Base-by-base conservation (phyloP, 495 filamentous ascomycete genomes). In the Aspergillus asperescens region DNA sequence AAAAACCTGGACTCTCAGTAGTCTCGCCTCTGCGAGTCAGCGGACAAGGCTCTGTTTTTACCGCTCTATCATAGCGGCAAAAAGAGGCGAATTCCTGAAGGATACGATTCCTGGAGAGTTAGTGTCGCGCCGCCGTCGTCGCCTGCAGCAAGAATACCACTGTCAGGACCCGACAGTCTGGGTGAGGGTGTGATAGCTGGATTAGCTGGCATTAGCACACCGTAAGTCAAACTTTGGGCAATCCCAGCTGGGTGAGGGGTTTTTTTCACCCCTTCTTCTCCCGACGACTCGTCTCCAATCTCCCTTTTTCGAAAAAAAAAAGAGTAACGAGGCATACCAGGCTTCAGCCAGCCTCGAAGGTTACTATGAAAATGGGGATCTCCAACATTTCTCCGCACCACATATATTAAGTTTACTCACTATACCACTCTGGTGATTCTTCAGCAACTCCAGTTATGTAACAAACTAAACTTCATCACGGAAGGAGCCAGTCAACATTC, bases 91-190 rank as follows among this genome's bases (percentile, higher is more conserved):
- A 56, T 29, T 24, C 31, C 46, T 43, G 48, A 40, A 50, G 42
- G 47, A 40, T 41, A 51, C 40, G 42, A 54, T 47, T 47, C 32
- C 42, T 54, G 27, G 49, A 34, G 35, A 52, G 40, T 22, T 40
- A 40, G 48, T 43, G 48, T 24, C 15, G 18, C 15, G 45, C 43
- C 46, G 53, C 45, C 60, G 52, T 23, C 28, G 37, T 54, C 57
- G 52, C 59, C 48, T 48, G 51, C 59, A 48, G 34, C 52, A 9
- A 31, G 41, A 57, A 57, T 51, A 55, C 50, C 48, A 47, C 54
- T 38, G 49, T 43, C 50, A 42, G 60, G 60, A 55, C 60, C 60
- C 60, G 60, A 62, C 60, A 62, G 54, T 62, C 54, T 62, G 60
- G 60, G 19, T 54, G 52, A 59, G 39, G 38, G 56, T 57, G 60